Evolutionary conservation across 140 eudicot genomes (phyloP).

Genomic region (Artemisia princeps): DNA sequence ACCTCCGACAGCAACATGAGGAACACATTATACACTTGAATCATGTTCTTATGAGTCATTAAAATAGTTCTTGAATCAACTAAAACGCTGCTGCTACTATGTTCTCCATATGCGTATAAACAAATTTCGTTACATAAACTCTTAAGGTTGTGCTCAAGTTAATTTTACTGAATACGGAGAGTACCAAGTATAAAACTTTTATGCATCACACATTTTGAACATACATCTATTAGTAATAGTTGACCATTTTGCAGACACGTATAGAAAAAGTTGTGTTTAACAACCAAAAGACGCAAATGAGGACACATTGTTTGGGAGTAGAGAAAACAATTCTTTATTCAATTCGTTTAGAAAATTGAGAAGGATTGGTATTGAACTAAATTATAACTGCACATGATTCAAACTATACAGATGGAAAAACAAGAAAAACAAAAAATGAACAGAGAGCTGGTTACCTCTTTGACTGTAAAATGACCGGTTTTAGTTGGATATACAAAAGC

Average conservation of each 20-base stretch:
- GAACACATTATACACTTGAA: neutral
- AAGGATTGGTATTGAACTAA: neutral
- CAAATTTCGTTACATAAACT: neutral
- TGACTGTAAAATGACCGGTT: constrained; percentile 67
- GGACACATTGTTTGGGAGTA: neutral
- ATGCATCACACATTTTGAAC: no score
- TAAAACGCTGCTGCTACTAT: neutral
- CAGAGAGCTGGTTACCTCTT: constrained; percentile 40
- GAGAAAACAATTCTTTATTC: neutral
- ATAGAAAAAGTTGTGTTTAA: neutral
- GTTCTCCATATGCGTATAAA: neutral
- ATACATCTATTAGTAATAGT: no score
- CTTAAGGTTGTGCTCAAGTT: neutral
- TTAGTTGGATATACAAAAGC: constrained; percentile 88
- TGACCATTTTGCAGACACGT: neutral
- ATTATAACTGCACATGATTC: constrained; percentile 1
- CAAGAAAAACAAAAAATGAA: neutral
- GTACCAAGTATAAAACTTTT: neutral
- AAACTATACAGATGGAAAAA: neutral
- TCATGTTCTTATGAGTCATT: neutral
- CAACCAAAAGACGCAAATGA: neutral
- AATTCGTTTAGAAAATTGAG: neutral
- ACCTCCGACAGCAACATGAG: neutral
- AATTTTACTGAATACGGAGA: neutral
- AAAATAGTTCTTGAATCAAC: neutral